Percentiles rank a stretch among this genome's conserved stretches.
These are phyloP conservation scores for Coemansia sp. DNA, from an alignment of 192 early-diverging fungal genomes.

Conservation along the genomic window DNA sequence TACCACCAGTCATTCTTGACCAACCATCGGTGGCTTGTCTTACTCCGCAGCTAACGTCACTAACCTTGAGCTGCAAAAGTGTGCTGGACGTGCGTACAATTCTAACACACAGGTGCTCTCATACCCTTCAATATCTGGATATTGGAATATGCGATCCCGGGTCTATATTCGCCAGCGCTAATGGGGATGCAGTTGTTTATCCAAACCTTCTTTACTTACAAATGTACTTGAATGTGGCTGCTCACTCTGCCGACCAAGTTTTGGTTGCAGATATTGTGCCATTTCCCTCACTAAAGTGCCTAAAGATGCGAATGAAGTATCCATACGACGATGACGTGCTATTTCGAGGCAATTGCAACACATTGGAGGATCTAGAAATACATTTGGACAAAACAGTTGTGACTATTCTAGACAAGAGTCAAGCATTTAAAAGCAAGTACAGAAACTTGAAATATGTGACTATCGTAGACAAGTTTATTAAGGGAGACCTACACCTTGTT, in stretches of 20 bases:
- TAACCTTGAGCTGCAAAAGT: not conserved
- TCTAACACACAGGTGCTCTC: not conserved
- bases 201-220: conserved; percentile 2
- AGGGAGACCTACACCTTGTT: not conserved
- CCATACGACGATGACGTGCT: conserved; percentile 14
- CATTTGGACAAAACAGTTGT: not conserved
- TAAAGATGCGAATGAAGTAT: not conserved
- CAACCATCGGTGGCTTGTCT: not conserved
- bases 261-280: not conserved
- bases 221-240: not conserved
- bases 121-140: not conserved
- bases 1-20: not conserved
- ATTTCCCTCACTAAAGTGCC: not conserved
- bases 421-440: not conserved
- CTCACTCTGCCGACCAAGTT: not conserved
- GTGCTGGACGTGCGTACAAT: not conserved
- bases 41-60: not conserved
- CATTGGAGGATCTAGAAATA: conserved; percentile 8
- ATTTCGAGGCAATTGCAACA: conserved; percentile 14
- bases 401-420: not conserved
- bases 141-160: not conserved
- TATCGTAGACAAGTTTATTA: not conserved
- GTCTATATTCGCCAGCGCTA: not conserved
- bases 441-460: not conserved
- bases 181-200: not conserved